Percentiles rank a stretch among this genome's conserved stretches.
phyloP scores from a whole-genome alignment of 257 asterid genomes.

The Orobanche coerulescens region DNA sequence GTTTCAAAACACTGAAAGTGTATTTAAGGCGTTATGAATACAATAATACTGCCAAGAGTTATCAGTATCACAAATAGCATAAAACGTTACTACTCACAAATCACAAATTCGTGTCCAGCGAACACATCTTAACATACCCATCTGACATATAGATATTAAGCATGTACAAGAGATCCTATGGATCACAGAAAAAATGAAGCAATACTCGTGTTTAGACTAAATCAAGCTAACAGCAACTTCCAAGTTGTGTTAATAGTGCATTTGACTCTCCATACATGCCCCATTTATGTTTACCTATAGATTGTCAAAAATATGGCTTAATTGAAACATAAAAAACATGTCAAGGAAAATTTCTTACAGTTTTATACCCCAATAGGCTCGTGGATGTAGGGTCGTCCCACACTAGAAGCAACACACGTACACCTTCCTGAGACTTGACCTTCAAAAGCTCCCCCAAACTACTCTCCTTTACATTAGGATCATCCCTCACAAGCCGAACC shows the following conservation, averaged over 20 bases:
- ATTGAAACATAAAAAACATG: background rate
- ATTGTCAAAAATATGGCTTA: background rate
- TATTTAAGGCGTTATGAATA: background rate
- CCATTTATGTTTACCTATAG: background rate
- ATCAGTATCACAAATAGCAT: background rate
- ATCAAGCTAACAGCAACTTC: background rate
- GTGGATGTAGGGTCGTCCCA: constrained; percentile 94
- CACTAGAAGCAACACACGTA: constrained; percentile 65
- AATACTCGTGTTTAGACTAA: background rate
- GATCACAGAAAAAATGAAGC: background rate
- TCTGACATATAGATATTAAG: background rate
- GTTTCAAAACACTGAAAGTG: background rate
- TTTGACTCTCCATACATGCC: too few species aligned
- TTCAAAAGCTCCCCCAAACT: constrained; percentile 66
- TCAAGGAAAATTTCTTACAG: constrained; percentile 40
- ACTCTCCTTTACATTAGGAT: constrained; percentile 29
- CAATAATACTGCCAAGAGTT: background rate
- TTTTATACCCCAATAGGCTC: constrained; percentile 62
- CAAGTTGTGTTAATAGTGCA: background rate
- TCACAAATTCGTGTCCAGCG: background rate
- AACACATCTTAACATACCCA: background rate
- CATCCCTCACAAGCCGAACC: constrained; percentile 70
- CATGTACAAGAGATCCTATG: background rate
- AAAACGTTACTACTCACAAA: background rate
- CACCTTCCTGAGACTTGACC: constrained; percentile 78